Percentiles rank a stretch among this genome's conserved stretches.
Evolutionary conservation across 352 stramenopile species (phyloP).

Genomic region (Phytophthora lateralis): DNA sequence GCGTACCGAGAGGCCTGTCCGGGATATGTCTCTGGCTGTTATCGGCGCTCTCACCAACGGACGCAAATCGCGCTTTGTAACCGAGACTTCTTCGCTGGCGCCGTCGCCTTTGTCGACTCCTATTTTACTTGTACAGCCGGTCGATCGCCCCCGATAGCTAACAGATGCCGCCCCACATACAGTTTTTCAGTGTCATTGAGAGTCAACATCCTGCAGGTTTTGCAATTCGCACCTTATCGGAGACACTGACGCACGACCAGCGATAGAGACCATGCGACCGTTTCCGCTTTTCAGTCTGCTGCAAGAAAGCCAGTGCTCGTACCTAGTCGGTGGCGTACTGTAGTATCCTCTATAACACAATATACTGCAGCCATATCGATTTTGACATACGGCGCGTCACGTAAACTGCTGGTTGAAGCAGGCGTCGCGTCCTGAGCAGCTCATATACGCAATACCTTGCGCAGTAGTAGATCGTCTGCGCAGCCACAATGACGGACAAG

Average conservation of each 20-base stretch:
- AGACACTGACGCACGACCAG: background rate
- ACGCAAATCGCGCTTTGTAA: conserved; percentile 32
- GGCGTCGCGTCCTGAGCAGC: background rate
- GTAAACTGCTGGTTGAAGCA: conserved; percentile 23
- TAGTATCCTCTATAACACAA: conserved; percentile 3
- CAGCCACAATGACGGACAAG: conserved; percentile 16
- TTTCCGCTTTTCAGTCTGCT: background rate
- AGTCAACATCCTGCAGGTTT: conserved; percentile 17
- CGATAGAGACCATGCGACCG: background rate
- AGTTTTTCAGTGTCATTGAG: conserved; percentile 15
- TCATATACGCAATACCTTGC: conserved; percentile 23
- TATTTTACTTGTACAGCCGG: conserved; percentile 12
- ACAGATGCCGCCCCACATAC: conserved; percentile 24
- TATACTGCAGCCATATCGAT: conserved; percentile 8
- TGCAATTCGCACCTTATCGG: conserved; percentile 8
- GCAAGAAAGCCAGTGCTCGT: background rate
- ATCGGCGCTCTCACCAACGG: conserved; percentile 1
- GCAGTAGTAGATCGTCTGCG: conserved; percentile 3
- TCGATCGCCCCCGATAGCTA: conserved; percentile 20
- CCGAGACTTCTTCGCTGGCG: conserved; percentile 7
- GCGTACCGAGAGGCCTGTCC: conserved; percentile 15
- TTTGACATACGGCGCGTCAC: conserved; percentile 10
- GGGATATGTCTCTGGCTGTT: conserved; percentile 3
- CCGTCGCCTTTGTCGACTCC: conserved; percentile 10
- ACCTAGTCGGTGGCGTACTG: background rate